Percentiles rank a stretch among this genome's conserved stretches.
Conservation (phyloP, 2,329 filamentous ascomycete genomes). For the Beauveria caledonica region DNA sequence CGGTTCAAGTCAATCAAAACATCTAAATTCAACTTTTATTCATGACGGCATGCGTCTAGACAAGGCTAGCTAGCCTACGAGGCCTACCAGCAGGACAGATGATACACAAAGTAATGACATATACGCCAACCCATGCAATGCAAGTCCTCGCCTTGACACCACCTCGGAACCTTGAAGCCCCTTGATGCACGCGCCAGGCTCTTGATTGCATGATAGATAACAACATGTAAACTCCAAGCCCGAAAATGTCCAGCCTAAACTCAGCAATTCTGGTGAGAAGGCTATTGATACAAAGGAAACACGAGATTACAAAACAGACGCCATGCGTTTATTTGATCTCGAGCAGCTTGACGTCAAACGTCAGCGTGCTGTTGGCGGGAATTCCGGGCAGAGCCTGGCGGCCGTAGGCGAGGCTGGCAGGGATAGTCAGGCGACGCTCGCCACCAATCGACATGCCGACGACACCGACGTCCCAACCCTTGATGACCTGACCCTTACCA, state of each 20-base stretch:
- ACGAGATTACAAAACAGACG: not conserved
- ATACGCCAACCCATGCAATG: conserved; percentile 43
- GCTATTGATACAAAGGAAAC: conserved; percentile 16
- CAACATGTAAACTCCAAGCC: conserved; percentile 19
- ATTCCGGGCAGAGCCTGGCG: conserved; percentile 76
- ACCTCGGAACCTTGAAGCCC: not conserved
- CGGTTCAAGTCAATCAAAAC: not conserved
- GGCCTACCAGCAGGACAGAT: conserved; percentile 15
- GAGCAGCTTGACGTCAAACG: conserved; percentile 84
- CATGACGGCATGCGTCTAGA: not conserved
- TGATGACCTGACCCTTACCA: conserved; percentile 91
- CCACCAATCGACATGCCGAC: conserved; percentile 87
- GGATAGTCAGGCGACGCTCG: conserved; percentile 88
- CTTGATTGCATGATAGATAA: conserved; percentile 31
- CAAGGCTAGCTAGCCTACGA: not conserved
- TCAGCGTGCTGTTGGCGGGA: conserved; percentile 80
- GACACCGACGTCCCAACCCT: conserved; percentile 96
- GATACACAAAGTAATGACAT: conserved; percentile 18
- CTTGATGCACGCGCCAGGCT: conserved; percentile 34
- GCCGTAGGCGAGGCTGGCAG: conserved; percentile 81
- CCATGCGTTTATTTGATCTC: conserved; percentile 63
- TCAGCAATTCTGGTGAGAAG: not conserved
- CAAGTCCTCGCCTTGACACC: conserved; percentile 39
- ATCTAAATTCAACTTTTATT: conserved; percentile 10
- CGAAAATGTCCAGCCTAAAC: conserved; percentile 11